A percentile compares a stretch with the other conserved stretches of the same genome.
Conservation (phyloP, 345 rosid genomes). For the Salix arbutifolia region DNA sequence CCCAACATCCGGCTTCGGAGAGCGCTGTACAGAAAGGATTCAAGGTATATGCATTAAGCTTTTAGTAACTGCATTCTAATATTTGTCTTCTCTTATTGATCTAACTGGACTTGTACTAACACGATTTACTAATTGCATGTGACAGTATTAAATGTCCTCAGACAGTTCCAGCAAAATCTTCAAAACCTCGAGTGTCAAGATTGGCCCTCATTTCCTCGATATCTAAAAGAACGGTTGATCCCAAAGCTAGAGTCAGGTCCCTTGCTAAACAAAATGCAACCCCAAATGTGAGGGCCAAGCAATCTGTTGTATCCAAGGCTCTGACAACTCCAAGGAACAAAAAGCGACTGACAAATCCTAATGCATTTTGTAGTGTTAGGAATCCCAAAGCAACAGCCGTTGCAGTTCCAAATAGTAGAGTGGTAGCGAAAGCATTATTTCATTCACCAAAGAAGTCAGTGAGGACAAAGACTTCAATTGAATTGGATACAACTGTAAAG, state of each 20-base stretch:
- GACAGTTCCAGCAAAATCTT: slow-evolving; percentile 79
- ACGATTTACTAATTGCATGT: not conserved
- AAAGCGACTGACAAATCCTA: slow-evolving; percentile 46
- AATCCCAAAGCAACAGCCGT: slow-evolving; percentile 38
- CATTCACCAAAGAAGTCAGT: slow-evolving; percentile 69
- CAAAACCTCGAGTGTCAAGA: slow-evolving; percentile 54
- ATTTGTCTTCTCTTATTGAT: not conserved
- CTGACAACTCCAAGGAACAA: slow-evolving; percentile 53
- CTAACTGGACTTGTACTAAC: not conserved
- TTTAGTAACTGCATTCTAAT: not conserved
- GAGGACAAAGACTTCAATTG: slow-evolving; percentile 51
- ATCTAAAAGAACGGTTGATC: slow-evolving; percentile 46
- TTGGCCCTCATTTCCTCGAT: slow-evolving; percentile 75
- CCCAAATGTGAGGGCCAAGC: slow-evolving; percentile 44
- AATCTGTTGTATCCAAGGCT: slow-evolving; percentile 39
- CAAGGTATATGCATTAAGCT: slow-evolving; percentile 32
- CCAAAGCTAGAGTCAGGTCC: slow-evolving; percentile 35
- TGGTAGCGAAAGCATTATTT: slow-evolving; percentile 66
- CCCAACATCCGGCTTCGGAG: slow-evolving; percentile 67
- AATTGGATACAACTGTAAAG: slow-evolving; percentile 42
- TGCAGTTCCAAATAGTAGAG: slow-evolving; percentile 38
- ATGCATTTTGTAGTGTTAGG: slow-evolving; percentile 57
- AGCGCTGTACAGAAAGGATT: slow-evolving; percentile 48
- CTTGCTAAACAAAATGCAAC: slow-evolving; percentile 30
- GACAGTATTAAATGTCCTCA: slow-evolving; percentile 55